Percentiles rank a stretch among this genome's conserved stretches.
These are phyloP conservation scores for Plasmopara viticola DNA, from an alignment of 352 stramenopile species.

Conservation along the genomic window DNA sequence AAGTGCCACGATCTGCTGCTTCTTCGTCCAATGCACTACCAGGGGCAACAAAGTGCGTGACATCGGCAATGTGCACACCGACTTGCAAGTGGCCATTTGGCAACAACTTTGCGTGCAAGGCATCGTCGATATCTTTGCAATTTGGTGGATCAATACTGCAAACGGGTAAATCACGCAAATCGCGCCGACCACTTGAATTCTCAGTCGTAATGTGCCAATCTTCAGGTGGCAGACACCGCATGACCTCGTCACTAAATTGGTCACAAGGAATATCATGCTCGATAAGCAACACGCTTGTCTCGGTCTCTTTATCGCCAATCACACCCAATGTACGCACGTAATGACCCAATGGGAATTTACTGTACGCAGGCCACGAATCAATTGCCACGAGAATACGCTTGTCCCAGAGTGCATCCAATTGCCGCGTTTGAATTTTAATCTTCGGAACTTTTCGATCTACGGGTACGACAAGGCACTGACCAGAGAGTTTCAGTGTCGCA, in stretches of 20 bases:
- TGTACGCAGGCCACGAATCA: conserved; percentile 90
- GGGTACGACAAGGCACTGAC: conserved; percentile 73
- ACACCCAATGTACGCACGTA: conserved; percentile 95
- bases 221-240: conserved; percentile 88
- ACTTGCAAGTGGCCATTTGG: conserved; percentile 91
- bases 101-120: conserved; percentile 90
- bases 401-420: conserved; percentile 87
- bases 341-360: conserved; percentile 91
- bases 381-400: conserved; percentile 93
- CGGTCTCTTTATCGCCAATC: conserved; percentile 95
- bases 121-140: conserved; percentile 98
- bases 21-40: conserved; percentile 94
- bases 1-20: conserved; percentile 87
- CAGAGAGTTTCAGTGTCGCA: conserved; percentile 32
- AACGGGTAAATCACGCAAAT: conserved; percentile 92
- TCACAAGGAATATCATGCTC: conserved; percentile 94
- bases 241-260: conserved; percentile 82
- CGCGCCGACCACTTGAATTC: conserved; percentile 83
- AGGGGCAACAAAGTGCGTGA: conserved; percentile 96
- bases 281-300: conserved; percentile 93
- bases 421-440: conserved; percentile 91
- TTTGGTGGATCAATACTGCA: conserved; percentile 88
- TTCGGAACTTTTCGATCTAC: conserved; percentile 90
- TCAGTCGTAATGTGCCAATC: conserved; percentile 95
- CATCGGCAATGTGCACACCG: conserved; percentile 98